Base-by-base conservation (phyloP, 805 yeast species). In the Kodamaea neixiangensis region DNA sequence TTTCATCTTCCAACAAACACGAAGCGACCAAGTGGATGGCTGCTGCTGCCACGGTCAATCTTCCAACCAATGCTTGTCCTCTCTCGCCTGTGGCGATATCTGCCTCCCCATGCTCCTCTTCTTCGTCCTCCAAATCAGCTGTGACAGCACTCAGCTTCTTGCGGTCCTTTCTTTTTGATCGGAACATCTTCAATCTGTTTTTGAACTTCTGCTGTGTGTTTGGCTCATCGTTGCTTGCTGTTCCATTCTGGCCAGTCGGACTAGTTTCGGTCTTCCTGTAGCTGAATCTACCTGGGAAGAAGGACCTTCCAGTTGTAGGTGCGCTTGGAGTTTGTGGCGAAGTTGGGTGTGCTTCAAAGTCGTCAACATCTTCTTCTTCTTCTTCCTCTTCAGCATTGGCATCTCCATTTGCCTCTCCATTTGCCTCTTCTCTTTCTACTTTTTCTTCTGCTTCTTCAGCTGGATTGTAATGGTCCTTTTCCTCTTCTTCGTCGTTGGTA, bases 11-110 rank as follows among this genome's bases (percentile, higher is more conserved):
- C 43, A 85, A 74, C 53, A 94, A 81, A 35, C 85, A 79, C 1
- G 96, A 82, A 3, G 94, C 90, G 4, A 90, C 75, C 51, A 90
- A 74, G 51, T 89, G 71, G 0, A 89, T 85, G 2, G 89, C 86
- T 0, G 97, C 92, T 10, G 85, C 76, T 9, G 88, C 96, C 3
- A 87, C 71, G 5, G 80, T 58, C 52, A 89, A 69, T 21, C 87
- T 59, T 11, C 66, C 66, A 10, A 75, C 55, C 37, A 73, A 61
- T 7, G 52, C 61, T 38, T 59, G 65, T 0, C 77, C 78, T 44
- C 78, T 62, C 50, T 68, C 68, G 4, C 72, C 71, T 3, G 72
- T 61, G 13, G 73, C 66, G 11, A 54, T 50, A 29, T 63, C 65
- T 14, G 31, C 7, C 31, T 25, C 31, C 11, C 31, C 31, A 3